Conservation (phyloP, 1,284 basidiomycete genomes). For the Malassezia furfur region DNA sequence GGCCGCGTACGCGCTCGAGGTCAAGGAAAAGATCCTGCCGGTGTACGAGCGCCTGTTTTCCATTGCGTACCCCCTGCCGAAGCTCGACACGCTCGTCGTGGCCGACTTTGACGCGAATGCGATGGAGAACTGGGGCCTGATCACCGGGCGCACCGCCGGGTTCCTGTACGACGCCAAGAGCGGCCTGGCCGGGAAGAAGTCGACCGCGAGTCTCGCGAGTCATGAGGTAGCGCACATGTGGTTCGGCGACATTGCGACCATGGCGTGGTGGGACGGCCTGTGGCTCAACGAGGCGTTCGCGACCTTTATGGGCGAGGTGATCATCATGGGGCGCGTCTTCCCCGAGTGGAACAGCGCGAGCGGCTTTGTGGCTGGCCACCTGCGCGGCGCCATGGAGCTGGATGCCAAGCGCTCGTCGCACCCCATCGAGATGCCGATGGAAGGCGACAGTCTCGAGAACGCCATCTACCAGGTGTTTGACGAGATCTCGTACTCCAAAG, state of each 20-base stretch:
- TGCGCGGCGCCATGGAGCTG: conserved; percentile 59
- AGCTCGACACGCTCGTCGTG: conserved; percentile 50
- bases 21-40: conserved; percentile 72
- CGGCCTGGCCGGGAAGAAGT: conserved; percentile 66
- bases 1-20: conserved; percentile 65
- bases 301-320: conserved; percentile 68
- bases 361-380: conserved; percentile 53
- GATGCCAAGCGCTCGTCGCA: conserved; percentile 84
- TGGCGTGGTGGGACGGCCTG: conserved; percentile 69
- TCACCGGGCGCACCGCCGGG: conserved; percentile 72
- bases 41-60: conserved; percentile 78
- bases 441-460: conserved; percentile 23
- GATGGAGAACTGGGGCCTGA: conserved; percentile 78
- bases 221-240: conserved; percentile 58
- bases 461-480: conserved; percentile 32
- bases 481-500: conserved; percentile 47
- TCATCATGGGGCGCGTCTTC: conserved; percentile 59
- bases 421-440: conserved; percentile 71
- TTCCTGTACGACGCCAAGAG: conserved; percentile 70
- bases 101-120: conserved; percentile 76
- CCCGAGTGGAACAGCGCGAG: conserved; percentile 54
- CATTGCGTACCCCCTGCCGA: conserved; percentile 79
- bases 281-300: conserved; percentile 68
- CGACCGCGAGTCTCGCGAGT: conserved; percentile 64
- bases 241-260: conserved; percentile 79